These are phyloP conservation scores for Leptographium procerum DNA, from an alignment of 2,329 filamentous ascomycete species.

Conservation along the genomic window DNA sequence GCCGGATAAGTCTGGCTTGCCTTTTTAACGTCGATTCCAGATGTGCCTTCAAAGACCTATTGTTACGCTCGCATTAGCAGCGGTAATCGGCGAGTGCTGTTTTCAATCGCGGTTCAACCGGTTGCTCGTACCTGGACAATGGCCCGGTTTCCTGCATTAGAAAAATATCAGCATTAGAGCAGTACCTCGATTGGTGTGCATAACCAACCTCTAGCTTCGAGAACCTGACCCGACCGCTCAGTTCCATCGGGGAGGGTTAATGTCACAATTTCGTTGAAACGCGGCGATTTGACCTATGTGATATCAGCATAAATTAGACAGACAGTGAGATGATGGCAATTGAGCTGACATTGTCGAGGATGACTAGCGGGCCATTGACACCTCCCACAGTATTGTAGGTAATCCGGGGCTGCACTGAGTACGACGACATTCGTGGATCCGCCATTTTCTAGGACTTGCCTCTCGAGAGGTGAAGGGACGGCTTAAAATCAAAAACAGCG, in stretches of 20 bases:
- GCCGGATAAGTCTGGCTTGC: slow-evolving; percentile 44
- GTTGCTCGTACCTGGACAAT: slow-evolving; percentile 67
- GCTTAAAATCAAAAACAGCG: neutral
- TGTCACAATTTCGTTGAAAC: slow-evolving; percentile 96
- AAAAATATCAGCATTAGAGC: slow-evolving; percentile 2
- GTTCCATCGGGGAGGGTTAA: slow-evolving; percentile 93
- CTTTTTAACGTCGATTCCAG: slow-evolving; percentile 99
- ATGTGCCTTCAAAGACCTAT: slow-evolving; percentile 93
- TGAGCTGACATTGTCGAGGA: slow-evolving; percentile 76
- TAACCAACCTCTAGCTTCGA: slow-evolving; percentile 82
- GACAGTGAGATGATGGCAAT: neutral
- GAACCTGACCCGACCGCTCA: slow-evolving; percentile 84
- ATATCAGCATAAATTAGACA: slow-evolving; percentile 13
- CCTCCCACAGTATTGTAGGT: slow-evolving; percentile 97
- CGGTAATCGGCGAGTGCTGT: neutral
- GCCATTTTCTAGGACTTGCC: slow-evolving; percentile 24
- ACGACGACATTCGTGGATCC: slow-evolving; percentile 48
- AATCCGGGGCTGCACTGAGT: slow-evolving; percentile 51
- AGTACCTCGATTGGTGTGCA: neutral
- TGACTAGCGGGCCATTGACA: slow-evolving; percentile 95
- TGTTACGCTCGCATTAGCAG: neutral
- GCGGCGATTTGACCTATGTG: slow-evolving; percentile 83
- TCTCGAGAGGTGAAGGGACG: neutral
- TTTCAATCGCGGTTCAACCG: neutral
- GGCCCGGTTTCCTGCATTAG: slow-evolving; percentile 66